Evolutionary conservation across 2,329 filamentous ascomycete genomes (phyloP).

Genomic region (Pleoardoris graminearum): DNA sequence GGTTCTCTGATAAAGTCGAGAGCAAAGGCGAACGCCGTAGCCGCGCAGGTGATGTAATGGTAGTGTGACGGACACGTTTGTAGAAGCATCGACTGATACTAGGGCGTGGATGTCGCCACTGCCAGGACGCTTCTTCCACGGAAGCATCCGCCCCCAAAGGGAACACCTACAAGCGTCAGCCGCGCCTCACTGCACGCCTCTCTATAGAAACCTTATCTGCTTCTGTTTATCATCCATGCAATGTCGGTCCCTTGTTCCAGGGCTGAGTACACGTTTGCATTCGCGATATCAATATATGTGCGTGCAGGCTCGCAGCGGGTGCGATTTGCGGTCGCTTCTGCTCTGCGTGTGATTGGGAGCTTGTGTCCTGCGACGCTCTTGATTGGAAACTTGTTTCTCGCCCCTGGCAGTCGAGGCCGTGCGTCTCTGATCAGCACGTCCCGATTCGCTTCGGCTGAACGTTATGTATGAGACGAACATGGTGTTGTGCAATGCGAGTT

Average conservation of each 20-base stretch:
- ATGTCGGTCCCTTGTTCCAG: conserved; percentile 10
- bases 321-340: conserved; percentile 10
- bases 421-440: neutral
- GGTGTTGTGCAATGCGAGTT: neutral
- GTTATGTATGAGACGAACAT: neutral
- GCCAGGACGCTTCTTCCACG: neutral
- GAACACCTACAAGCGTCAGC: neutral
- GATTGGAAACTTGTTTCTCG: conserved; percentile 6
- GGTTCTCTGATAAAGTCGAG: neutral
- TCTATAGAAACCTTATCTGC: neutral
- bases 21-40: neutral
- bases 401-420: conserved; percentile 5
- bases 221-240: neutral
- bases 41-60: conserved; percentile 10
- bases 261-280: conserved; percentile 4
- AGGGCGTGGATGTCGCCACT: neutral
- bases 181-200: neutral
- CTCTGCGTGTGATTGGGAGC: conserved; percentile 10
- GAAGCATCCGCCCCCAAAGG: neutral
- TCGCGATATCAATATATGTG: conserved; percentile 6
- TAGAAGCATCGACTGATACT: neutral
- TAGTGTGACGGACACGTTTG: conserved; percentile 8
- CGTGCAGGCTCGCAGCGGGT: conserved; percentile 9
- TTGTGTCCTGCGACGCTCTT: conserved; percentile 10
- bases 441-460: conserved; percentile 4